Percentiles rank a stretch among this genome's conserved stretches.
These are phyloP conservation scores for Nicotiana paniculata DNA, from an alignment of 257 asterid species.

Conservation along the genomic window DNA sequence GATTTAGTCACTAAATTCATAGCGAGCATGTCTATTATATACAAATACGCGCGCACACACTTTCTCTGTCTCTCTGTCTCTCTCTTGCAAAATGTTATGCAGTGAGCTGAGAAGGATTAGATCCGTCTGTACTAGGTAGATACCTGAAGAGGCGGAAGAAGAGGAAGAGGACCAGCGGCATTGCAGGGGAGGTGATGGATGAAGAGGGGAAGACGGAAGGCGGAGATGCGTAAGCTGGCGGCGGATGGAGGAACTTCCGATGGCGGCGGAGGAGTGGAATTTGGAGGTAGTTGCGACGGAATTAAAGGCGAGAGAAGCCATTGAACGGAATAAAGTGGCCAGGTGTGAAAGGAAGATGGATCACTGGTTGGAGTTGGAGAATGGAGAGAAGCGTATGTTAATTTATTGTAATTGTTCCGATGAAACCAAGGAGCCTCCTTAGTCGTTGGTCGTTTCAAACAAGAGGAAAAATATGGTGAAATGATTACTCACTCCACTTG, in stretches of 20 bases:
- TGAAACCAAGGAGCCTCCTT: not conserved
- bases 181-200: not conserved
- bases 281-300: slow-evolving; percentile 11
- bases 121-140: not conserved
- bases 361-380: not conserved
- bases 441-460: not conserved
- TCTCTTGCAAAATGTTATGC: not conserved
- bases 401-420: not conserved
- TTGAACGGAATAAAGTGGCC: not conserved
- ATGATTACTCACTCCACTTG: too few relatives aligned
- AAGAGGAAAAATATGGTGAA: not conserved
- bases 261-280: not conserved
- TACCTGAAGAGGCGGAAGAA: slow-evolving; percentile 7
- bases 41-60: too few relatives aligned
- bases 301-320: slow-evolving; percentile 2
- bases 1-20: not conserved
- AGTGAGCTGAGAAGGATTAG: not conserved
- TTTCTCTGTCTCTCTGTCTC: too few relatives aligned
- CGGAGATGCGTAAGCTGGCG: slow-evolving; percentile 8
- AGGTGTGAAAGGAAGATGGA: not conserved
- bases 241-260: not conserved
- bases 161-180: slow-evolving; percentile 13
- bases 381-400: too few relatives aligned
- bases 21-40: not conserved
- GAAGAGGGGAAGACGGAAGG: slow-evolving; percentile 2